Conservation (phyloP, 202 grass and related monocot species). For the Digitaria exilis region DNA sequence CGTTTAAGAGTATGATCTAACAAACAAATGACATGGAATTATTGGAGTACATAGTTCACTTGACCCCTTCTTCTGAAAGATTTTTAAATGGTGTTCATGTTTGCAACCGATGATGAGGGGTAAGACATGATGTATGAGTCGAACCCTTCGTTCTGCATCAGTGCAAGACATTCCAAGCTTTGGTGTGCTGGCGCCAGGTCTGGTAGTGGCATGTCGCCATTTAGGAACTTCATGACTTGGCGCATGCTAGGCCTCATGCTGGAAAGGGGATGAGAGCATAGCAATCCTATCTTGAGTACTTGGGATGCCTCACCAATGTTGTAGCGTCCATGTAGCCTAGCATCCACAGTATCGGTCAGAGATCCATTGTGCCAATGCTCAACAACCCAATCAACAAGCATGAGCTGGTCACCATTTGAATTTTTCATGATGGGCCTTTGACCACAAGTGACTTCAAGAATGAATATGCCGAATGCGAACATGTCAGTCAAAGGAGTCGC, state of each 20-base stretch:
- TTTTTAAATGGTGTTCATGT: not conserved
- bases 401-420: not conserved
- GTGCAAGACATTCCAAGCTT: not conserved
- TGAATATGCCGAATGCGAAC: not conserved
- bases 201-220: not conserved
- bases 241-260: conserved; percentile 35
- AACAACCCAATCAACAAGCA: conserved; percentile 17
- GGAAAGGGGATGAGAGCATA: conserved; percentile 36
- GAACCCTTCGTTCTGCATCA: conserved; percentile 15
- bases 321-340: conserved; percentile 21
- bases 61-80: not conserved
- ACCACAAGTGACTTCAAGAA: conserved; percentile 8
- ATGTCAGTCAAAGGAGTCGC: conserved; percentile 6
- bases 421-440: not conserved
- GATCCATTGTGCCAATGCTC: conserved; percentile 37
- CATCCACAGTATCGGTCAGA: not conserved
- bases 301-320: not conserved
- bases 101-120: not conserved
- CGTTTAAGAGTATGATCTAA: not conserved
- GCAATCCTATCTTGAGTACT: conserved; percentile 34
- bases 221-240: not conserved
- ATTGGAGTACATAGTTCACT: not conserved
- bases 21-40: not conserved
- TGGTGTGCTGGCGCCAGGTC: conserved; percentile 4
- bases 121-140: conserved; percentile 31